phyloP scores from a whole-genome alignment of 2,329 filamentous ascomycete genomes.

The Beauveria pseudobassiana region DNA sequence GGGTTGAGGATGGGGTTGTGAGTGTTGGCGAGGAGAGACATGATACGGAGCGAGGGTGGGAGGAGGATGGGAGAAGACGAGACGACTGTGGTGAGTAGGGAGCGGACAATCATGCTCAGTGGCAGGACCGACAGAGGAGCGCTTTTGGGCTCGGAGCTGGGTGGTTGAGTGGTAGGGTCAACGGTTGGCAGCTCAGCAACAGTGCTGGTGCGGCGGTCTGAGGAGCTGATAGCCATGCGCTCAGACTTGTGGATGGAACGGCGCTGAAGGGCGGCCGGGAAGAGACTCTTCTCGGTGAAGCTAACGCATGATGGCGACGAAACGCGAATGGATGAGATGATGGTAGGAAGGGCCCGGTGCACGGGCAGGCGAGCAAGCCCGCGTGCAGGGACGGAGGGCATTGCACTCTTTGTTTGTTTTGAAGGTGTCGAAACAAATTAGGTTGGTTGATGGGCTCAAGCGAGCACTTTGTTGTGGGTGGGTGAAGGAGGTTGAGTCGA shows the following conservation, averaged over 20 bases:
- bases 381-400: conserved; percentile 18
- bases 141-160: conserved; percentile 20
- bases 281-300: conserved; percentile 9
- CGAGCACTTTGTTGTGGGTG: background rate
- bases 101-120: conserved; percentile 58
- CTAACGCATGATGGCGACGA: conserved; percentile 13
- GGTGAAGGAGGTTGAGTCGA: background rate
- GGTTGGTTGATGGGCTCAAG: conserved; percentile 1
- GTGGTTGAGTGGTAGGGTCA: conserved; percentile 23
- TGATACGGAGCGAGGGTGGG: conserved; percentile 58
- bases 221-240: conserved; percentile 27
- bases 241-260: conserved; percentile 31
- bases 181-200: conserved; percentile 22
- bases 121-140: conserved; percentile 60
- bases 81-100: conserved; percentile 59
- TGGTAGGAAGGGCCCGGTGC: conserved; percentile 11
- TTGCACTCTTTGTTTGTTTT: conserved; percentile 17
- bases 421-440: background rate
- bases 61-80: conserved; percentile 66
- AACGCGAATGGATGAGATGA: conserved; percentile 6
- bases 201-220: conserved; percentile 29
- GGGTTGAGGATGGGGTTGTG: conserved; percentile 60
- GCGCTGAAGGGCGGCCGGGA: conserved; percentile 13
- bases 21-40: conserved; percentile 63
- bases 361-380: conserved; percentile 17